phyloP scores from a whole-genome alignment of 805 yeast genomes.

The Scheffersomyces amazonensis region DNA sequence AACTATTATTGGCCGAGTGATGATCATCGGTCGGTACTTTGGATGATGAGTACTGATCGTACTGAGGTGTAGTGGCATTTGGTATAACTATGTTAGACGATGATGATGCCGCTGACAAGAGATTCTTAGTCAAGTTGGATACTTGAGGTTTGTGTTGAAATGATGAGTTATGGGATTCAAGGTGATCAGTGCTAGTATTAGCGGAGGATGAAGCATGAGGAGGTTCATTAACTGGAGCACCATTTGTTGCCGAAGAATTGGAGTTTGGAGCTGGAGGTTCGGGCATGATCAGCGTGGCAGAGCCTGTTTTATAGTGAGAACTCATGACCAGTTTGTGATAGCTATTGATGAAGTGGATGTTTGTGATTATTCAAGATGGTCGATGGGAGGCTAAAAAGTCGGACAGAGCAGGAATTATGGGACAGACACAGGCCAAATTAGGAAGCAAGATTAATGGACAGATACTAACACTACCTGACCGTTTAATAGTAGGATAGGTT shows the following conservation, averaged over 20 bases:
- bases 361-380: too few species aligned
- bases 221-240: too few species aligned
- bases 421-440: too few species aligned
- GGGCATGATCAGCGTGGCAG: neutral
- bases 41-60: neutral
- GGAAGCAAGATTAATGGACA: too few species aligned
- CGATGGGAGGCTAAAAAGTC: too few species aligned
- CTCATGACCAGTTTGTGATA: too few species aligned
- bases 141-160: slow-evolving; percentile 8
- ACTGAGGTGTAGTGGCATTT: neutral
- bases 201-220: neutral
- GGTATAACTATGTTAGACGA: neutral
- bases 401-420: too few species aligned
- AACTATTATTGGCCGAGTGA: neutral
- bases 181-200: too few species aligned
- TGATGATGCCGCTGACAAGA: slow-evolving; percentile 15
- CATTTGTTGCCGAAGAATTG: too few species aligned
- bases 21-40: slow-evolving; percentile 4
- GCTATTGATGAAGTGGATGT: too few species aligned
- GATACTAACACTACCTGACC: too few species aligned
- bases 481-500: too few species aligned
- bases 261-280: neutral
- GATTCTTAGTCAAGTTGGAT: slow-evolving; percentile 33
- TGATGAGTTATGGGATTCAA: neutral
- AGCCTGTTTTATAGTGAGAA: neutral